Conservation (phyloP, 306 rosid species). For the Medicago arabica region DNA sequence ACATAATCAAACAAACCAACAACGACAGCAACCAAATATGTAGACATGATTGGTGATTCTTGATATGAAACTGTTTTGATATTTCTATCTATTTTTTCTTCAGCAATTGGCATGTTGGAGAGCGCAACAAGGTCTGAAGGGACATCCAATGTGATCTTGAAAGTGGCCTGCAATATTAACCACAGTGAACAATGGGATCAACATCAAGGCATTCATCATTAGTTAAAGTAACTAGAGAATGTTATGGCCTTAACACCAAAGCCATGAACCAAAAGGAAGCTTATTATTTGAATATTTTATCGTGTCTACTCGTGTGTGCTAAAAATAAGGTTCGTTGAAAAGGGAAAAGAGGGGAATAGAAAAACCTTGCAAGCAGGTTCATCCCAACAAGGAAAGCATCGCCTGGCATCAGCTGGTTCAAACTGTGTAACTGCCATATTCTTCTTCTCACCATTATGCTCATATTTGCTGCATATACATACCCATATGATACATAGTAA, state of each 20-base stretch:
- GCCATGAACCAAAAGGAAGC: conserved; percentile 27
- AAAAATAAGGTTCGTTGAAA: conserved; percentile 23
- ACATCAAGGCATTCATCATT: conserved; percentile 37
- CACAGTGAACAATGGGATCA: conserved; percentile 14
- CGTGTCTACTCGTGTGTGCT: conserved; percentile 12
- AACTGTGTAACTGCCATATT: conserved; percentile 98
- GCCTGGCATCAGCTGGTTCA: conserved; percentile 97
- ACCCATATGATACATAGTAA: conserved; percentile 5
- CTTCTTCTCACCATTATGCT: conserved; percentile 81
- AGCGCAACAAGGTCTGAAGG: conserved; percentile 81
- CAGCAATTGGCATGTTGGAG: conserved; percentile 91
- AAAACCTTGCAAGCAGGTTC: conserved; percentile 96
- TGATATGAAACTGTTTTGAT: conserved; percentile 70
- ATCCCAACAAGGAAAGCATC: conserved; percentile 99
- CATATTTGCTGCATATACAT: conserved; percentile 60
- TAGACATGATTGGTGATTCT: conserved; percentile 94
- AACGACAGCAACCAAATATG: conserved; percentile 91
- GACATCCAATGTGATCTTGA: conserved; percentile 87
- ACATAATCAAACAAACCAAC: conserved; percentile 91
- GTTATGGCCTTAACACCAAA: conserved; percentile 20
- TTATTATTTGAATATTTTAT: conserved; percentile 32
- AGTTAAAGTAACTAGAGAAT: conserved; percentile 26
- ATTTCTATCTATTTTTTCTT: conserved; percentile 69
- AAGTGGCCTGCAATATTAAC: conserved; percentile 76
- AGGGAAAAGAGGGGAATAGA: conserved; percentile 22